Evolutionary conservation across 495 filamentous ascomycete genomes (phyloP), one percentile per base, ranked within the genome.

Genomic region (Penicillium dipodomyicola): DNA sequence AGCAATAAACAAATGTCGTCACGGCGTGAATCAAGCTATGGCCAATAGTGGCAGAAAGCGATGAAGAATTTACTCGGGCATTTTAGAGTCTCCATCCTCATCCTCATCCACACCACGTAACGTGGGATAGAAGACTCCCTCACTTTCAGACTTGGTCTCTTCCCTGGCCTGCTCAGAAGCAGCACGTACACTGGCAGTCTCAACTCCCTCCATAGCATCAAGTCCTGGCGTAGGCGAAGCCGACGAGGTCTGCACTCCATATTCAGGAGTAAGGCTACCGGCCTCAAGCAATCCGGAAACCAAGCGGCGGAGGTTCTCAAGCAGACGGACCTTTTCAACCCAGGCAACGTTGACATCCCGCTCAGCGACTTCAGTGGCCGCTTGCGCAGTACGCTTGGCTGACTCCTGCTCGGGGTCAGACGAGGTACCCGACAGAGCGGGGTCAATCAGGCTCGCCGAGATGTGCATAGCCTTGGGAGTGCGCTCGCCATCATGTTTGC

Each of bases 251-350:
- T 47, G 48, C 5, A 35, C 53, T 5, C 54, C 54, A 8, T 62
- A 62, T 20, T 77, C 80, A 2, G 72, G 65, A 19, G 80, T 83
- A 54, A 82, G 91, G 22, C 91, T 85, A 49, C 79, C 79, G 30
- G 76, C 74, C 56, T 87, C 78, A 20, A 95, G 73, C 19, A 86
- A 77, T 17, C 84, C 77, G 25, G 80, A 79, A 61, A 96, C 81
- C 61, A 84, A 83, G 39, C 82, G 80, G 35, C 89, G 80, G 43
- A 96, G 79, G 40, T 77, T 80, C 72, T 95, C 91, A 49, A 95
- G 85, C 39, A 87, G 79, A 27, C 91, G 88, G 55, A 91, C 85
- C 71, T 92, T 88, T 64, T 92, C 87, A 11, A 96, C 82, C 91
- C 90, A 95, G 35, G 80, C 78, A 57, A 90, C 88, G 61, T 93